Evolutionary conservation across 225 moss, liverwort and hornwort species (phyloP).

Genomic region (Asterella californica): DNA sequence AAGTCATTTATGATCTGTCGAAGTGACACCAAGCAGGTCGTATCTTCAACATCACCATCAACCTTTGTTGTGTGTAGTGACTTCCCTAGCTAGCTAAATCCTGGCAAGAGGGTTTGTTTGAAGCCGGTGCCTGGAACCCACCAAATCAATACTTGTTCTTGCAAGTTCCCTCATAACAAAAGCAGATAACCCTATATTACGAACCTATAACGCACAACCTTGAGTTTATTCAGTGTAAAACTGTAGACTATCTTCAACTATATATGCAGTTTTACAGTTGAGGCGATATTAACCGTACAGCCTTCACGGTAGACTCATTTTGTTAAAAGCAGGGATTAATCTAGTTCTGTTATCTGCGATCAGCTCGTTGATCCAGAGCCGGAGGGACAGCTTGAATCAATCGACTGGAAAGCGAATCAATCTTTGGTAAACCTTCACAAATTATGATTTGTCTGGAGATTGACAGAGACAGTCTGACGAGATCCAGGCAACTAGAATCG

Average conservation of each 20-base stretch:
- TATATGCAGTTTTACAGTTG: too few relatives aligned
- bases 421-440: slow-evolving; percentile 18
- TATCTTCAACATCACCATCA: background rate
- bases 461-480: background rate
- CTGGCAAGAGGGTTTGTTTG: background rate
- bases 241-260: too few relatives aligned
- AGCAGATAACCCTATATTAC: background rate
- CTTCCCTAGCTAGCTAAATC: background rate
- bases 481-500: background rate
- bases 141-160: too few relatives aligned
- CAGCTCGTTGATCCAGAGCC: slow-evolving; percentile 23
- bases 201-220: too few relatives aligned
- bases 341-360: background rate
- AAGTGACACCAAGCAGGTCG: slow-evolving; percentile 28
- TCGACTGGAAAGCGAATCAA: slow-evolving; percentile 38
- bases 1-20: slow-evolving; percentile 4
- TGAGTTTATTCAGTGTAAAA: too few relatives aligned
- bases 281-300: background rate
- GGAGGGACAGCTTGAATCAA: slow-evolving; percentile 11
- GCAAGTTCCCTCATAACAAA: too few relatives aligned
- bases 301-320: background rate
- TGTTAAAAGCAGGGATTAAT: background rate
- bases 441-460: background rate
- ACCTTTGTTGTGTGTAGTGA: background rate
- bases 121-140: background rate